phyloP scores from a whole-genome alignment of 108 stramenopile genomes.

The Stephanodiscus triporus region DNA sequence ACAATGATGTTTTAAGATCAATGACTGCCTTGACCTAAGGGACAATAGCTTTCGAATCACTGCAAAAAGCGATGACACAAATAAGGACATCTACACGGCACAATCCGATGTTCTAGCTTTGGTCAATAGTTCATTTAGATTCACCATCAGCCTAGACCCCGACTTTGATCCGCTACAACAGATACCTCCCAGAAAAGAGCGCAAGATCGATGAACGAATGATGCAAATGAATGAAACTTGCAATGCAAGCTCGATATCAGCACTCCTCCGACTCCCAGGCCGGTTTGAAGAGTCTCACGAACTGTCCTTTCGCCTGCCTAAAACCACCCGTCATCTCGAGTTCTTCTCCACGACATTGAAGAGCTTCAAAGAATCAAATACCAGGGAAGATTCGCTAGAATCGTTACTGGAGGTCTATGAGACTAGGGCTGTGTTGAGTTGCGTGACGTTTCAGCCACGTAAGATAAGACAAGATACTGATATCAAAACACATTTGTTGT shows the following conservation, averaged over 20 bases:
- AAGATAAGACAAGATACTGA: constrained; percentile 20
- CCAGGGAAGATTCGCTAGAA: not conserved
- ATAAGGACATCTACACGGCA: not conserved
- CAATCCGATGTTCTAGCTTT: not conserved
- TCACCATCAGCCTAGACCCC: constrained; percentile 26
- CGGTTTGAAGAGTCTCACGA: constrained; percentile 20
- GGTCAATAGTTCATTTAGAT: not conserved
- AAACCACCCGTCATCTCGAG: constrained; percentile 3
- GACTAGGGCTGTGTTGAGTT: constrained; percentile 1
- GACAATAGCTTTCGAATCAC: not conserved
- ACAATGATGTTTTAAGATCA: not conserved
- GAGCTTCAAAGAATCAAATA: constrained; percentile 8
- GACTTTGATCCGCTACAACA: constrained; percentile 12
- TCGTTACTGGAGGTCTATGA: constrained; percentile 11
- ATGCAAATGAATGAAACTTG: constrained; percentile 7
- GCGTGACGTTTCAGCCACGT: constrained; percentile 11
- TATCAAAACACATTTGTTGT: not conserved
- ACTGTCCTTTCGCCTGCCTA: not conserved
- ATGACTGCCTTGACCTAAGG: too few relatives aligned
- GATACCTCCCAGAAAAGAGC: not conserved
- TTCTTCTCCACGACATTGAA: constrained; percentile 25
- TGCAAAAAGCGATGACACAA: not conserved
- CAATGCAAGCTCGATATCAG: constrained; percentile 1
- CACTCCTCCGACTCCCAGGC: constrained; percentile 12
- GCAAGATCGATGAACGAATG: not conserved